Conservation (phyloP, 2,329 filamentous ascomycete genomes). For the Pyrenophora tritici-repentis region DNA sequence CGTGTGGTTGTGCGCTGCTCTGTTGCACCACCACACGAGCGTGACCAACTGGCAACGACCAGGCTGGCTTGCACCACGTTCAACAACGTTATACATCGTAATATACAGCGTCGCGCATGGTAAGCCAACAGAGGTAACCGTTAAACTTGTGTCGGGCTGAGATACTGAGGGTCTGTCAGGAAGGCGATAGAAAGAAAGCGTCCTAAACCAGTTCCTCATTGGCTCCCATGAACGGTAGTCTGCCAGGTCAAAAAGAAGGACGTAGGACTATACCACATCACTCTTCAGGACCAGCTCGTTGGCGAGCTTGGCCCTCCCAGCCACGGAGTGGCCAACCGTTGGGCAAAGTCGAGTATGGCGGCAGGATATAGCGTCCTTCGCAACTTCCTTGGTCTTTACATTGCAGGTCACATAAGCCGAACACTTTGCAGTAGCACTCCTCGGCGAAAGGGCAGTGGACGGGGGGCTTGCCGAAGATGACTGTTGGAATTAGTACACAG, state of each 20-base stretch:
- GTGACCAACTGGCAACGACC: too few relatives aligned
- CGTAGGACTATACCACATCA: constrained; percentile 6
- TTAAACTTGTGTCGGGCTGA: too few relatives aligned
- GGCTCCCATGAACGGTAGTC: not conserved
- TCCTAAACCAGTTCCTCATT: too few relatives aligned
- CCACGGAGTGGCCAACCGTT: constrained; percentile 65
- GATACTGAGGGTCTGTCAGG: too few relatives aligned
- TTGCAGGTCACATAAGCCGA: constrained; percentile 62
- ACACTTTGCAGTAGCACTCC: constrained; percentile 70
- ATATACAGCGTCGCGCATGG: too few relatives aligned
- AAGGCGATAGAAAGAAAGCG: too few relatives aligned
- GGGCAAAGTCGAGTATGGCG: constrained; percentile 62
- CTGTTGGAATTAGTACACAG: constrained; percentile 31
- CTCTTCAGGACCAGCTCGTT: constrained; percentile 28
- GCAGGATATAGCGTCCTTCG: constrained; percentile 62
- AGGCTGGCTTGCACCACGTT: too few relatives aligned
- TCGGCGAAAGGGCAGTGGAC: constrained; percentile 65
- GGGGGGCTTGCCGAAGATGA: constrained; percentile 45
- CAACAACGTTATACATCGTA: too few relatives aligned
- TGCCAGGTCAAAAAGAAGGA: not conserved
- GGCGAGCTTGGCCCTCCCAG: constrained; percentile 52
- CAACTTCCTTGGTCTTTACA: constrained; percentile 55
- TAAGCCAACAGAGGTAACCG: too few relatives aligned
- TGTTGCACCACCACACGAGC: too few relatives aligned
- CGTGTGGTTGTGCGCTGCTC: too few relatives aligned